Evolutionary conservation across 495 filamentous ascomycete species (phyloP).

Genomic region (Hypoxylon trugodes): DNA sequence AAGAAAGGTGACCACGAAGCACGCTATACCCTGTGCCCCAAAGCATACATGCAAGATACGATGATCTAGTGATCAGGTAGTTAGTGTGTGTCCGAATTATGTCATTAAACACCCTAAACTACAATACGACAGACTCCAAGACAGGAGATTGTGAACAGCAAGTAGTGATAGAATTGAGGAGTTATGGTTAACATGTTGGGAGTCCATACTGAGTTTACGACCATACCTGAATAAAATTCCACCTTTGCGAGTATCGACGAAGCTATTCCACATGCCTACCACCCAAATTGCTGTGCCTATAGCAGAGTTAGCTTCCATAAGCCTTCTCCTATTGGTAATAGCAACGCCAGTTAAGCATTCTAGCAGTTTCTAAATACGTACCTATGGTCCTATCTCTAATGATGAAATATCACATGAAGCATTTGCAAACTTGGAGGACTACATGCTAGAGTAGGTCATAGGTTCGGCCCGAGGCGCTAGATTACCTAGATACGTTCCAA

Average conservation of each 20-base stretch:
- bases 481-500: too few species aligned
- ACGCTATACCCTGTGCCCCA: not conserved
- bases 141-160: too few species aligned
- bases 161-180: too few species aligned
- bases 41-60: not conserved
- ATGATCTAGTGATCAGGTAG: not conserved
- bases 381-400: not conserved
- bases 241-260: too few species aligned
- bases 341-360: not conserved
- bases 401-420: not conserved
- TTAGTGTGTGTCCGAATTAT: too few species aligned
- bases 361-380: not conserved
- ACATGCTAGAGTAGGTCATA: not conserved
- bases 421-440: not conserved
- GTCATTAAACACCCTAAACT: not conserved
- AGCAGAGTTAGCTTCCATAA: too few species aligned
- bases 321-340: not conserved
- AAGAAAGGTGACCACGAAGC: not conserved
- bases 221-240: too few species aligned
- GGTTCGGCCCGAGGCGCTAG: not conserved
- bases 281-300: too few species aligned
- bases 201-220: too few species aligned
- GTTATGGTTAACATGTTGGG: too few species aligned
- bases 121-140: not conserved
- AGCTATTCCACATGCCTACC: too few species aligned